Evolutionary conservation across 352 stramenopile genomes (phyloP).

Genomic region (Halophytophthora polymorphica): DNA sequence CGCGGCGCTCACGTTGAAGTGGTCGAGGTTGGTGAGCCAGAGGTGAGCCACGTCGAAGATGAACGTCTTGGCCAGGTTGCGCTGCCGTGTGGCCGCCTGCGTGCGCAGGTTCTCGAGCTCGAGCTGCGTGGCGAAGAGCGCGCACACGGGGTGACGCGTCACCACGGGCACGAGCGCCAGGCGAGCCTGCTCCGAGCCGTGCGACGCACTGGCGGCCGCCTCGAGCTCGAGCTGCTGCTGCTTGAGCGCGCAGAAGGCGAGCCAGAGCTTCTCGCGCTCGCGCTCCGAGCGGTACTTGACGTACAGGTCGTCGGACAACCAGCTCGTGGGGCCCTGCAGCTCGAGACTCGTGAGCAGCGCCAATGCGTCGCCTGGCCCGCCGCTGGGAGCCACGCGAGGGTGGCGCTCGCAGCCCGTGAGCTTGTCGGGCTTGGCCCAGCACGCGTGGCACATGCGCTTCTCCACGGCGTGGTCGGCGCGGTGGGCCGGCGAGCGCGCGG

Average conservation of each 20-base stretch:
- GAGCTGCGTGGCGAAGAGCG: constrained; percentile 53
- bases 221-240: constrained; percentile 28
- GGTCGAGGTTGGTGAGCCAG: constrained; percentile 90
- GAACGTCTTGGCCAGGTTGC: constrained; percentile 79
- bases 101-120: constrained; percentile 71
- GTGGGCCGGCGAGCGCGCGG: constrained; percentile 24
- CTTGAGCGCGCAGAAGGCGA: constrained; percentile 44
- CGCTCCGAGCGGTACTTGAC: constrained; percentile 74
- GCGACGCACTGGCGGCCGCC: constrained; percentile 1
- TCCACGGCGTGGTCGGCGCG: constrained; percentile 66
- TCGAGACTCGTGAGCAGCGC: constrained; percentile 32
- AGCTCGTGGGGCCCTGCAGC: constrained; percentile 75
- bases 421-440: constrained; percentile 61
- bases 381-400: constrained; percentile 33
- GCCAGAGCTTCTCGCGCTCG: constrained; percentile 66
- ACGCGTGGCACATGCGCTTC: constrained; percentile 80
- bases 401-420: constrained; percentile 65
- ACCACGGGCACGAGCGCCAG: constrained; percentile 48
- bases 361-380: constrained; percentile 18
- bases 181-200: constrained; percentile 17
- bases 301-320: constrained; percentile 76
- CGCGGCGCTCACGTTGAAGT: constrained; percentile 70
- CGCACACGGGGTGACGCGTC: constrained; percentile 64
- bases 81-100: constrained; percentile 53
- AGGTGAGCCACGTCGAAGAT: constrained; percentile 89